phyloP scores from a whole-genome alignment of 1,284 basidiomycete genomes.

The Moesziomyces parantarcticus region DNA sequence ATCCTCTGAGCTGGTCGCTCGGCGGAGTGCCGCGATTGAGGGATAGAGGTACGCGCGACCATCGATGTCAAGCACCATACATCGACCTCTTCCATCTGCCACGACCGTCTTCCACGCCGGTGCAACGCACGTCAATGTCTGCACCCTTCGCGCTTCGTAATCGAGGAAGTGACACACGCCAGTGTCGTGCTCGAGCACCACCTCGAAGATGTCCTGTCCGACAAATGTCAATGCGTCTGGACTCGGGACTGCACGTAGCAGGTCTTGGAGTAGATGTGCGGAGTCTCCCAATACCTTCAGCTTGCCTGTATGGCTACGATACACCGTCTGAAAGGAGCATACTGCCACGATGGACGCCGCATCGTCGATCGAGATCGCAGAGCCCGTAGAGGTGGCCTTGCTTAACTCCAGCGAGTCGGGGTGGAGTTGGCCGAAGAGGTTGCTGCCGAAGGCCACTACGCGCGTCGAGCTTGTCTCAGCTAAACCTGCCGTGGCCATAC shows the following conservation, averaged over 20 bases:
- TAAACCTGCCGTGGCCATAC: neutral
- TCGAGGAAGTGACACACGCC: conserved; percentile 2
- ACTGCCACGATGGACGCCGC: conserved; percentile 1
- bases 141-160: conserved; percentile 1
- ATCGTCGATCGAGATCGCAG: neutral
- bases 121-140: neutral
- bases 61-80: conserved; percentile 11
- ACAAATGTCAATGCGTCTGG: conserved; percentile 5
- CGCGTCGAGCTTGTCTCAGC: neutral
- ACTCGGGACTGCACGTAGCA: neutral
- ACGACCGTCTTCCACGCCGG: neutral
- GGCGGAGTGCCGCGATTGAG: conserved; percentile 1
- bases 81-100: conserved; percentile 16
- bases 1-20: neutral
- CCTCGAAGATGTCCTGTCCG: conserved; percentile 17
- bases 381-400: too few species aligned
- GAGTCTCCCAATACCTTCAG: conserved; percentile 11
- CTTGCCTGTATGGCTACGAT: neutral
- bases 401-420: neutral
- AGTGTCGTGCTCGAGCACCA: conserved; percentile 1
- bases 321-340: conserved; percentile 25
- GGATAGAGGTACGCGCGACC: conserved; percentile 17
- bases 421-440: conserved; percentile 19
- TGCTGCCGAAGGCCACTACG: conserved; percentile 15
- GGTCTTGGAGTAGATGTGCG: neutral